Evolutionary conservation across 495 filamentous ascomycete genomes (phyloP).

Genomic region (Niebla homalea): DNA sequence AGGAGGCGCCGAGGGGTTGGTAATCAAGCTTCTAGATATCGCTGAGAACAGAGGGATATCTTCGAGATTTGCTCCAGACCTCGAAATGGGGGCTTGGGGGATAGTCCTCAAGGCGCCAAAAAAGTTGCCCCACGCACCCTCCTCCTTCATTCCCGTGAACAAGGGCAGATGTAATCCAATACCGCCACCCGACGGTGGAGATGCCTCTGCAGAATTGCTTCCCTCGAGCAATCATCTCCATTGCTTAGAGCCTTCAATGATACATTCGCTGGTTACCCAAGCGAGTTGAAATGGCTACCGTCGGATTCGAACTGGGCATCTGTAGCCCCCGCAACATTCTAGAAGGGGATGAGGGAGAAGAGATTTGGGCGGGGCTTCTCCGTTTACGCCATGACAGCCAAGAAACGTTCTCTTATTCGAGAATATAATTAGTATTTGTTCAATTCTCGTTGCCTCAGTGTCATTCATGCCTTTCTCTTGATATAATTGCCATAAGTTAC

Average conservation of each 20-base stretch:
- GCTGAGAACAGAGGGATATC: no score
- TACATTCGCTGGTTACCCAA: conserved; percentile 43
- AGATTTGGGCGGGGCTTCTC: background rate
- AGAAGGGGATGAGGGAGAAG: background rate
- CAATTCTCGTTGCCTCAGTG: no score
- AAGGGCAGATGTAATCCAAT: conserved; percentile 39
- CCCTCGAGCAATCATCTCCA: conserved; percentile 48
- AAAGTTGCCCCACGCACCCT: conserved; percentile 11
- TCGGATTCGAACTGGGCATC: conserved; percentile 50
- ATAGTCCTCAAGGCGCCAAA: no score
- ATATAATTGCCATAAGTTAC: no score
- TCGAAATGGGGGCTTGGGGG: no score
- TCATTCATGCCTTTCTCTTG: no score
- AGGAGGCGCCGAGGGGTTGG: no score
- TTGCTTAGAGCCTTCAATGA: conserved; percentile 44
- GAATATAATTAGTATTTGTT: no score
- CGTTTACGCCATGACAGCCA: conserved; percentile 2
- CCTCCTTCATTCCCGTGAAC: conserved; percentile 6
- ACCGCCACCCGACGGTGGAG: conserved; percentile 47
- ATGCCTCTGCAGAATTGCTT: conserved; percentile 54
- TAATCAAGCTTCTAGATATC: no score
- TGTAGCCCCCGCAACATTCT: conserved; percentile 2
- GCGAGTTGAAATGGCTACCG: conserved; percentile 43
- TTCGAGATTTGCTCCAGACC: no score
- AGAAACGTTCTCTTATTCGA: background rate